Evolutionary conservation across 2,329 filamentous ascomycete genomes (phyloP).

Genomic region (Alternaria sp.): DNA sequence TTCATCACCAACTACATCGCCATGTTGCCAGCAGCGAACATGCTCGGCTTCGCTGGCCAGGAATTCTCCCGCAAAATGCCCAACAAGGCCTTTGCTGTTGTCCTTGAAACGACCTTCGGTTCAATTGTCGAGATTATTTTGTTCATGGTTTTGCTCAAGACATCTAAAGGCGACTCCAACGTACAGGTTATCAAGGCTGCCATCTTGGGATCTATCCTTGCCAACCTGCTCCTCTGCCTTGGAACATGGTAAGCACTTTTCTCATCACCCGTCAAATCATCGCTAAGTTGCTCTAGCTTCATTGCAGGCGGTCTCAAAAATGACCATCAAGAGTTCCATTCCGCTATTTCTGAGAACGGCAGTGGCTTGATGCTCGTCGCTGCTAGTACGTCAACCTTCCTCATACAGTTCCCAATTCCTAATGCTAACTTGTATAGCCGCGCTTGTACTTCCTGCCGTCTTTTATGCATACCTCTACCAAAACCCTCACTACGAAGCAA

Average conservation of each 20-base stretch:
- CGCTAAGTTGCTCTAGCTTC: conserved; percentile 58
- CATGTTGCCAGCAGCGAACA: conserved; percentile 79
- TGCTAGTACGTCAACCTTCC: conserved; percentile 60
- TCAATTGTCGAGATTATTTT: conserved; percentile 83
- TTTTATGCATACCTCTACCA: conserved; percentile 60
- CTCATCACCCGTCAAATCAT: not conserved
- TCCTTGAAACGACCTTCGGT: conserved; percentile 68
- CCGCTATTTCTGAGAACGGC: conserved; percentile 79
- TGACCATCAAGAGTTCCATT: conserved; percentile 75
- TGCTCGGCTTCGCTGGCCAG: conserved; percentile 77
- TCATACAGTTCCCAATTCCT: conserved; percentile 20
- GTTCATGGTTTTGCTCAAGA: conserved; percentile 76
- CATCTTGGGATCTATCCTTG: conserved; percentile 82
- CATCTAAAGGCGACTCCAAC: conserved; percentile 51
- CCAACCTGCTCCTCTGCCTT: conserved; percentile 81
- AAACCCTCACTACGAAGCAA: conserved; percentile 40
- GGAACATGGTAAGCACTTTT: conserved; percentile 65
- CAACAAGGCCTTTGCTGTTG: conserved; percentile 70
- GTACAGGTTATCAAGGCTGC: conserved; percentile 81
- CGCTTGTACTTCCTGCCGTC: conserved; percentile 58
- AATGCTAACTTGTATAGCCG: conserved; percentile 48
- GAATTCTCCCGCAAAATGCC: conserved; percentile 78
- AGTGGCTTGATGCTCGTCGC: conserved; percentile 79
- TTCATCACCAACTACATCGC: conserved; percentile 78
- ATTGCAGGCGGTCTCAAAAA: conserved; percentile 75